Conservation (phyloP, 148 eudicot species). For the Pharnaceum exiguum region DNA sequence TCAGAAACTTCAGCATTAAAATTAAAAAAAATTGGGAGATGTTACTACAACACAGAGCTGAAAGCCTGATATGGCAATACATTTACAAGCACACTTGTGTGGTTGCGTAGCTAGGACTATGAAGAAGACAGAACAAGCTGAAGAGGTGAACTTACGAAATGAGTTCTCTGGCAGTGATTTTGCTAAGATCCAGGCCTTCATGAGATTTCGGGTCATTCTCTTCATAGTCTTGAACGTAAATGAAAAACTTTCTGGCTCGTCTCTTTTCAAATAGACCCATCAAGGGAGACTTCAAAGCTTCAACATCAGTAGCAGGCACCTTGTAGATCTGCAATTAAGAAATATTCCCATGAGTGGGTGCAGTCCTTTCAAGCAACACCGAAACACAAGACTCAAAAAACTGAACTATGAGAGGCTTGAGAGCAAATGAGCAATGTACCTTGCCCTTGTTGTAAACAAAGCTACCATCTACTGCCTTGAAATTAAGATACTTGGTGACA, state of each 20-base stretch:
- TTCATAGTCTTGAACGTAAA: slow-evolving; percentile 80
- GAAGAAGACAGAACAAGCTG: not conserved
- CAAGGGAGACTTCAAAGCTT: slow-evolving; percentile 71
- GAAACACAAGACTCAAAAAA: not conserved
- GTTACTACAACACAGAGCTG: too few species aligned
- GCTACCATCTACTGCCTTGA: slow-evolving; percentile 90
- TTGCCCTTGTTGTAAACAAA: slow-evolving; percentile 83
- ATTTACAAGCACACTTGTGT: too few species aligned
- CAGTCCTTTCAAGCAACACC: not conserved
- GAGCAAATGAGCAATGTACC: slow-evolving; percentile 25
- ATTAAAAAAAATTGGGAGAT: too few species aligned
- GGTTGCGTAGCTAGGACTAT: too few species aligned
- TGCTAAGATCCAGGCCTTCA: slow-evolving; percentile 61
- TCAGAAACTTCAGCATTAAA: too few species aligned
- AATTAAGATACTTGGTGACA: slow-evolving; percentile 76
- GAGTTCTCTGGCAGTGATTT: slow-evolving; percentile 61
- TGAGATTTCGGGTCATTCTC: slow-evolving; percentile 76
- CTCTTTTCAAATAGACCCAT: slow-evolving; percentile 84
- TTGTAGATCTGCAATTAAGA: slow-evolving; percentile 66
- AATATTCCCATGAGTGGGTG: not conserved
- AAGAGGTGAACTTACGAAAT: slow-evolving; percentile 38
- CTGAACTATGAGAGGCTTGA: not conserved
- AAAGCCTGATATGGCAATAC: too few species aligned
- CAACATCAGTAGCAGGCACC: slow-evolving; percentile 89
- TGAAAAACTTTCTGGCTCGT: slow-evolving; percentile 74